Conservation (phyloP, 306 rosid genomes). For the Cucurbita pepo region DNA sequence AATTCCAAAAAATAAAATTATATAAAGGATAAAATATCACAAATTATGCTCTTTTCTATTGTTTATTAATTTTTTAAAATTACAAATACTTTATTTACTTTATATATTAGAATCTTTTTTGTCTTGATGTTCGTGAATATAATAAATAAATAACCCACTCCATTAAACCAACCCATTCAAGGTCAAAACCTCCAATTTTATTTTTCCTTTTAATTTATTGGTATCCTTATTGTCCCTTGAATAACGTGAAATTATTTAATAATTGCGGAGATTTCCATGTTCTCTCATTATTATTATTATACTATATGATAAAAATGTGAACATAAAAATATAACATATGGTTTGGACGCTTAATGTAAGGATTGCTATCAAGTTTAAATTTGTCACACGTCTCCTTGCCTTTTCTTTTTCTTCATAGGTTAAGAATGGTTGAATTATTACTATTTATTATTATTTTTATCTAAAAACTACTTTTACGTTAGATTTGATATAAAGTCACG, state of each 20-base stretch:
- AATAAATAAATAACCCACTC: neutral
- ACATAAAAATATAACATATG: neutral
- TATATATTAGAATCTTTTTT: neutral
- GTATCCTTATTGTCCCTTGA: neutral
- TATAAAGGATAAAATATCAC: too few species aligned
- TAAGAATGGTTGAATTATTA: too few species aligned
- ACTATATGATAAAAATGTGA: neutral
- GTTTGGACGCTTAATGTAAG: neutral
- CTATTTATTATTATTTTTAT: too few species aligned
- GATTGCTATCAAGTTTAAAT: neutral
- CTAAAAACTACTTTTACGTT: neutral
- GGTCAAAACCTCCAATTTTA: neutral
- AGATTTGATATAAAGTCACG: neutral
- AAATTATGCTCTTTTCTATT: neutral
- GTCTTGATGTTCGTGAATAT: slow-evolving; percentile 1
- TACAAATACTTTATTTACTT: neutral
- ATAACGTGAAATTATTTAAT: neutral
- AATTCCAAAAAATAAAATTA: too few species aligned
- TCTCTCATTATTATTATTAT: neutral
- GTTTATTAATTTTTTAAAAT: neutral
- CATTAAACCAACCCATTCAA: neutral
- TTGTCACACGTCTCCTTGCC: neutral
- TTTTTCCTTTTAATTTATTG: neutral
- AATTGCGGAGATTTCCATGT: slow-evolving; percentile 1
- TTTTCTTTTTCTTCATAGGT: neutral